Percentiles rank a stretch among this genome's conserved stretches.
These are phyloP conservation scores for Microsporum canis DNA, from an alignment of 2,329 filamentous ascomycete species.

Conservation along the genomic window DNA sequence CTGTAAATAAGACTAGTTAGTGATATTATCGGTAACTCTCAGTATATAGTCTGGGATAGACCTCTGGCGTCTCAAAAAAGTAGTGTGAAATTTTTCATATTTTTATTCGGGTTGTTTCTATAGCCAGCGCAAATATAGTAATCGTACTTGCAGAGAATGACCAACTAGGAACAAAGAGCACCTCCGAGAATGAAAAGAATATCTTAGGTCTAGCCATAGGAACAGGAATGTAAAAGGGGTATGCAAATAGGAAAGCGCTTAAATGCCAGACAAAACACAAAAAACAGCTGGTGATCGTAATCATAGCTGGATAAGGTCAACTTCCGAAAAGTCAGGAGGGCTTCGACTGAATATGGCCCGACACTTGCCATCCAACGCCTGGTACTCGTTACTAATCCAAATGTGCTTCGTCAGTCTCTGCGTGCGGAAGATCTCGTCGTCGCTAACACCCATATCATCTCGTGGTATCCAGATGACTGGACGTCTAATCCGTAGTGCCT, in stretches of 20 bases:
- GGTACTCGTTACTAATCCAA: constrained; percentile 90
- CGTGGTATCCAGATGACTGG: constrained; percentile 90
- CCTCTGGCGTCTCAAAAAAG: neutral
- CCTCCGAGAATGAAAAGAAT: neutral
- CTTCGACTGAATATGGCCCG: constrained; percentile 74
- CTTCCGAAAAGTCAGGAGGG: constrained; percentile 79
- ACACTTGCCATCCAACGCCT: constrained; percentile 71
- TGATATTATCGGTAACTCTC: too few relatives aligned
- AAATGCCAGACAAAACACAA: neutral
- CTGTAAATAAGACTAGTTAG: too few relatives aligned
- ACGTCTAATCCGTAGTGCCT: constrained; percentile 68
- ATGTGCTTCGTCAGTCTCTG: constrained; percentile 63
- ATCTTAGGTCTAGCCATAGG: neutral
- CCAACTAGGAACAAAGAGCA: neutral
- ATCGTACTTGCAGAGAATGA: neutral
- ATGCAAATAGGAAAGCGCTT: neutral
- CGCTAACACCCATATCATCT: constrained; percentile 79
- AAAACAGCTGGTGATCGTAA: neutral
- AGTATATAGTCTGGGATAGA: too few relatives aligned
- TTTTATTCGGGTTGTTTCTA: neutral
- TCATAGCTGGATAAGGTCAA: constrained; percentile 72
- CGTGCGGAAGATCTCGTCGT: constrained; percentile 78
- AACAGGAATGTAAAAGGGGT: neutral
- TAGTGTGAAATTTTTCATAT: neutral
- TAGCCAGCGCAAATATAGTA: neutral